Evolutionary conservation across 345 rosid genomes (phyloP), one percentile per base, ranked within the genome.

Genomic region (Chamaenerion angustifolium): DNA sequence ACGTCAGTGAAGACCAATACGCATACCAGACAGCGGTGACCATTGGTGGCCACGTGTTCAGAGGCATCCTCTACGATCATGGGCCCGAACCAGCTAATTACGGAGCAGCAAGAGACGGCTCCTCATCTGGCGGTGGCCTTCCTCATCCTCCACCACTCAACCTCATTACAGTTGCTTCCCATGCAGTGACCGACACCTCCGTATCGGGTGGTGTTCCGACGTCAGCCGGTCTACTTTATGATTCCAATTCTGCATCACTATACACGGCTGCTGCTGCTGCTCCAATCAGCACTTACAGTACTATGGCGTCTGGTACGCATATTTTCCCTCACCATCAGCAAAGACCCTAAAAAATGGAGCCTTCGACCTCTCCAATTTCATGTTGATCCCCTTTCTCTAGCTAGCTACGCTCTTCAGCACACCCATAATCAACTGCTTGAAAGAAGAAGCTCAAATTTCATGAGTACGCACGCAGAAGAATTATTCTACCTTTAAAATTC

Each of bases 1-100:
- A 70, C 14, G 70, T 70, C 17, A 46, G 48, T 11, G 59, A 64
- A 0, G 79, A 74, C 8, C 68, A 61, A 57, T 61, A 40, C 15
- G 79, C 76, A 0, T 74, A 74, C 48, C 75, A 74, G 55, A 64
- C 79, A 10, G 65, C 75, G 2, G 76, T 74, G 16, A 74, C 62
- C 57, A 74, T 74, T 0, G 70, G 73, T 3, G 76, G 79, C n/a
- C 79, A 64, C 42, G 43, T 74, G 9, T 74, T 74, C 58, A 64
- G 48, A 51, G 79, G 79, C 52, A 70, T 74, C 56, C 75, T 74
- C 31, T 74, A 74, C 15, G 79, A 74, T 63, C 76, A 64, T 12
- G 79, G 79, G 17, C 79, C 73, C 11, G 70, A 70, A 49, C 42
- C 42, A 48, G 2, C 49, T 16, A 64, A 59, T 59, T 10, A 14